These are phyloP conservation scores for Pseudonitzschia multiseries DNA, from an alignment of 108 stramenopile species.

Conservation along the genomic window DNA sequence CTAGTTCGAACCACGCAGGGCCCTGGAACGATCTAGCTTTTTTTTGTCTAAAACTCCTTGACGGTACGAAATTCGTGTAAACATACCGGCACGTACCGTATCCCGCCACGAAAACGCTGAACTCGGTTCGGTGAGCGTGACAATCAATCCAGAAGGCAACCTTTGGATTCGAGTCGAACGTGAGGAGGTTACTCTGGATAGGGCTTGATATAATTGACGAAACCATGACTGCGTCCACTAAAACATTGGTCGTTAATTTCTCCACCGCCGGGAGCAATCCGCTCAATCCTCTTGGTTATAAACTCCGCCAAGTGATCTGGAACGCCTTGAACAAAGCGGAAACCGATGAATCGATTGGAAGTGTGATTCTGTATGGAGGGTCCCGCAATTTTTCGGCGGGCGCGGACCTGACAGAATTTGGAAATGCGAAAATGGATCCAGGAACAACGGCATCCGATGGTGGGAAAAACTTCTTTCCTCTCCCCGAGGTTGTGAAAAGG, in stretches of 20 bases:
- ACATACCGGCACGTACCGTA: no score
- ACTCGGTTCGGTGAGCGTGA: no score
- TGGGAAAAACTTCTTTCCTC: constrained; percentile 38
- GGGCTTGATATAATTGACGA: not conserved
- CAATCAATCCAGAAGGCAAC: no score
- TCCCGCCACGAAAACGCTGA: no score
- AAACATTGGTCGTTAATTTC: constrained; percentile 31
- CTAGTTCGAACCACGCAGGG: no score
- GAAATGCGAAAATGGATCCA: constrained; percentile 15
- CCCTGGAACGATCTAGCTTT: no score
- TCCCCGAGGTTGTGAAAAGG: constrained; percentile 62
- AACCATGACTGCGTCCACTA: constrained; percentile 1
- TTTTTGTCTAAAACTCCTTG: no score
- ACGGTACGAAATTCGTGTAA: no score
- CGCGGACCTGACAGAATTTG: constrained; percentile 97
- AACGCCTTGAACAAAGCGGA: constrained; percentile 28
- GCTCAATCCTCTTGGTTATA: constrained; percentile 32
- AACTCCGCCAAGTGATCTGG: constrained; percentile 24
- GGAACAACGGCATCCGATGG: constrained; percentile 22
- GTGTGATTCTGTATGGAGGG: constrained; percentile 88
- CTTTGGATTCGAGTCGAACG: no score
- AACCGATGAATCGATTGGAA: constrained; percentile 39
- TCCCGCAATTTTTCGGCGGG: constrained; percentile 90
- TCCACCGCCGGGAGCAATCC: constrained; percentile 31
- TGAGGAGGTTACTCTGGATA: no score